Percentiles rank a stretch among this genome's conserved stretches.
Conservation (phyloP, 495 filamentous ascomycete species). For the Trichocladium uniseriatum region DNA sequence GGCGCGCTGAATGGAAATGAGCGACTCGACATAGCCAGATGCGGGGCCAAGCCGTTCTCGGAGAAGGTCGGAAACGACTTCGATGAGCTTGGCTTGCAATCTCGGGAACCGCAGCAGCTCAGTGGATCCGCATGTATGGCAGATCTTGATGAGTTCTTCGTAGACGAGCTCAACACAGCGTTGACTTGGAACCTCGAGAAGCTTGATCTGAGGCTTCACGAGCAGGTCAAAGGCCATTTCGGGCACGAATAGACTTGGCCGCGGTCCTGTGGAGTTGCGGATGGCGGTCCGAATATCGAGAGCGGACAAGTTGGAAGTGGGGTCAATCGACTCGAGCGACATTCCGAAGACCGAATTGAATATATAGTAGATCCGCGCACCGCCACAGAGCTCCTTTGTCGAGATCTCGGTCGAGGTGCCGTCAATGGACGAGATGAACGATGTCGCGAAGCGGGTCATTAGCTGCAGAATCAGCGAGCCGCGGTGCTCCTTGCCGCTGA, state of each 20-base stretch:
- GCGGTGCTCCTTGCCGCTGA: conserved; percentile 93
- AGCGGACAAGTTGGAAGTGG: conserved; percentile 85
- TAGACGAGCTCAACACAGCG: conserved; percentile 97
- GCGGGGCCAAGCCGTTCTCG: conserved; percentile 84
- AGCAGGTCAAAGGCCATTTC: conserved; percentile 96
- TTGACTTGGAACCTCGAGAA: conserved; percentile 91
- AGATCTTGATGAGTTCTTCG: conserved; percentile 98
- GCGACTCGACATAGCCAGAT: conserved; percentile 83
- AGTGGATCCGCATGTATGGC: conserved; percentile 94
- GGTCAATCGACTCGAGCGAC: conserved; percentile 90
- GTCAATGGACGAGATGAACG: conserved; percentile 97
- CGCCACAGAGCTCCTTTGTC: conserved; percentile 95
- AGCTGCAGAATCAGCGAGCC: conserved; percentile 91
- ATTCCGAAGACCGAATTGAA: conserved; percentile 99
- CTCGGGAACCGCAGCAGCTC: conserved; percentile 88
- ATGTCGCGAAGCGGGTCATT: conserved; percentile 96
- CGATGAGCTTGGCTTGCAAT: conserved; percentile 92
- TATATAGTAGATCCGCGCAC: conserved; percentile 97
- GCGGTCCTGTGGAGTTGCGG: conserved; percentile 92
- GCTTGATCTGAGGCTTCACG: conserved; percentile 97
- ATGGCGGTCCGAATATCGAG: conserved; percentile 98
- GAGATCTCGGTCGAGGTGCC: conserved; percentile 97
- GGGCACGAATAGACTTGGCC: conserved; percentile 91
- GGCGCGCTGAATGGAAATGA: conserved; percentile 93
- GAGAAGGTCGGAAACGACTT: conserved; percentile 94